Evolutionary conservation across 2,329 filamentous ascomycete species (phyloP).

Genomic region (Fusarium mexicanum): DNA sequence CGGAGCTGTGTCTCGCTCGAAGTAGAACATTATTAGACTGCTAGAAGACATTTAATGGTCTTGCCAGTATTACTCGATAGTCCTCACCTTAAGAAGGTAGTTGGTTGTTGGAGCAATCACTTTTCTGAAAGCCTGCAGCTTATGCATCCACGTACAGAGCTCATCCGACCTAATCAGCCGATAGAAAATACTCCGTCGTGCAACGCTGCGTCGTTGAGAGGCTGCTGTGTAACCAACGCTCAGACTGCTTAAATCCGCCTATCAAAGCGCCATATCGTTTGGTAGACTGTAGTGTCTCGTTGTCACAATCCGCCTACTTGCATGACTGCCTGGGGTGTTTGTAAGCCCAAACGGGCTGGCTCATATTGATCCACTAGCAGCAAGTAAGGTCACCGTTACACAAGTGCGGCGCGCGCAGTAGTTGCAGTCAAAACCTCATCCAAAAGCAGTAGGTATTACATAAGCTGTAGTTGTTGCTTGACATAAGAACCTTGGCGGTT

Average conservation of each 20-base stretch:
- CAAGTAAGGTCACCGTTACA: constrained; percentile 19
- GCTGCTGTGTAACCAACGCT: constrained; percentile 20
- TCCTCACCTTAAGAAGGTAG: background rate
- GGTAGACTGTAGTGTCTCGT: background rate
- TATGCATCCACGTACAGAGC: background rate
- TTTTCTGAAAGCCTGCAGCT: background rate
- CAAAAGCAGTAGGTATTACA: background rate
- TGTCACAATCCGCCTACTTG: background rate
- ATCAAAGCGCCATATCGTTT: background rate
- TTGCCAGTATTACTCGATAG: background rate
- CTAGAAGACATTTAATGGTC: background rate
- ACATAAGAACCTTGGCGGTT: background rate
- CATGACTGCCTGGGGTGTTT: background rate
- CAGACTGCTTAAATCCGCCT: constrained; percentile 8
- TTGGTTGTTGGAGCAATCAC: background rate
- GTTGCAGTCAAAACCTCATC: background rate
- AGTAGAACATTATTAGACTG: constrained; percentile 6
- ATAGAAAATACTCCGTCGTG: constrained; percentile 10
- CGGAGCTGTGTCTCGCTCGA: constrained; percentile 4
- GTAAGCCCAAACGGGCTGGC: background rate
- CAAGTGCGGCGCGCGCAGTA: constrained; percentile 17
- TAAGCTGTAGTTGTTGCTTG: background rate
- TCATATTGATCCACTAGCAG: background rate
- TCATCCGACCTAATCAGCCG: constrained; percentile 10
- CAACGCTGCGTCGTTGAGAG: background rate